Evolutionary conservation across 1,284 basidiomycete species (phyloP), one percentile per base, ranked within the genome.

Genomic region (Pseudozyma tsukubaensis): DNA sequence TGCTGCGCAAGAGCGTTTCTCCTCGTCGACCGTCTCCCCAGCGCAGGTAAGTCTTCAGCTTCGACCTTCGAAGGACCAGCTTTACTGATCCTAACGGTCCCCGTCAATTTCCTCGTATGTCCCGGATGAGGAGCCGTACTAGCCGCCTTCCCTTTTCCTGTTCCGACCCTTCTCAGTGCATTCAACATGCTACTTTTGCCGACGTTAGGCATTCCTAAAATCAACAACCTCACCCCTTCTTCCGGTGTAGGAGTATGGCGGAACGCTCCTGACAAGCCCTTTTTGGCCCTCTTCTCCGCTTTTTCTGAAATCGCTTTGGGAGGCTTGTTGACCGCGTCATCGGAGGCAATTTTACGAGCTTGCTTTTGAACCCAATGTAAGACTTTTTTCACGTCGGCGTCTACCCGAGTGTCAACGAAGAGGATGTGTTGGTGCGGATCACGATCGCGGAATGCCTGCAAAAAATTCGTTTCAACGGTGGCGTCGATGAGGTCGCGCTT

Each of bases 161-260:
- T 92, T 4, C 95, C 96, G 68, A 91, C 91, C 78, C 91, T 90
- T 44, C 97, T 89, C n/a, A 99, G 87, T 0, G 92, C 90, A 83
- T 99, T 99, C 14, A 99, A 86, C 53, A 99, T 86, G 4, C 93
- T 94, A 32, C 94, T 97, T 86, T 99, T 99, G 50, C 97, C 97
- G 44, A 98, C 94, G 83, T 99, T 99, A 5, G 96, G 96, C 96
- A 99, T 99, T 24, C 96, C 96, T 13, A 84, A 50, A 7, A 83
- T 77, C 47, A 84, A 63, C 42, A 83, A 45, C 19, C 83, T 62
- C 32, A 83, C 76, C 13, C 82, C 83, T n/a, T 72, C 75, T 24
- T 83, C 82, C 11, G 83, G 82, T 32, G 82, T 83, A 1, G 79
- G 71, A 2, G 76, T 82, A 55, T 79, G 74, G 10, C 73, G 53